These are phyloP conservation scores for Breviolum minutum DNA, from an alignment of 73 alveolate species.

Conservation along the genomic window DNA sequence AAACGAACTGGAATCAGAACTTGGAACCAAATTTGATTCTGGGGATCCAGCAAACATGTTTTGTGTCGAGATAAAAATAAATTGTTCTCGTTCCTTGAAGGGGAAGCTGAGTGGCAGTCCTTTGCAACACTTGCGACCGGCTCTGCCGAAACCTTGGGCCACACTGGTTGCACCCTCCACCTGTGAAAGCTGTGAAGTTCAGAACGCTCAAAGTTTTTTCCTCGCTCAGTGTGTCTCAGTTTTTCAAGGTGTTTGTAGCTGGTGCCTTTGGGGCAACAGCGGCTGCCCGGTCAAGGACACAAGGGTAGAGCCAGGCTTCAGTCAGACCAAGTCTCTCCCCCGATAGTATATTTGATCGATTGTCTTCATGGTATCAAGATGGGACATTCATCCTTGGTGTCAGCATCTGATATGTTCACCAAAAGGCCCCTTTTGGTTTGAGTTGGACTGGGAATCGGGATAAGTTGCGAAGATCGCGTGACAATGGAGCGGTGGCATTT, in stretches of 20 bases:
- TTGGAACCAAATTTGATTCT: neutral
- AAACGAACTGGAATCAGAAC: too few relatives aligned
- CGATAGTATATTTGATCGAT: too few relatives aligned
- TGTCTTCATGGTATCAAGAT: too few relatives aligned
- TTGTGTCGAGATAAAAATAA: neutral
- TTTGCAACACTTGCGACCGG: conserved; percentile 19
- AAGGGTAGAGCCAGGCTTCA: too few relatives aligned
- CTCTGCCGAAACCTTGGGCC: neutral
- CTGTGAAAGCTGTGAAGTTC: too few relatives aligned
- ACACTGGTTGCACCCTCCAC: too few relatives aligned
- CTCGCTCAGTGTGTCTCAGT: neutral
- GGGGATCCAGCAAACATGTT: neutral
- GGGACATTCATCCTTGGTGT: too few relatives aligned
- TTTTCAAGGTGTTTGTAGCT: neutral
- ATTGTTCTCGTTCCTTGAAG: neutral
- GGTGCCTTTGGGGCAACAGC: conserved; percentile 50
- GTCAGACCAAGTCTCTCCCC: too few relatives aligned
- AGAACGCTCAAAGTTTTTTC: neutral
- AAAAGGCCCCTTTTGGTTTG: too few relatives aligned
- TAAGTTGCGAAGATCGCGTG: neutral
- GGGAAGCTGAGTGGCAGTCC: conserved; percentile 41
- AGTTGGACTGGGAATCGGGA: too few relatives aligned
- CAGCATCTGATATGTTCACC: too few relatives aligned
- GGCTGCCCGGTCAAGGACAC: conserved; percentile 34
- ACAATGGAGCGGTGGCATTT: too few relatives aligned